Evolutionary conservation across 768 basidiomycete species (phyloP), one percentile per base, ranked within the genome.

Genomic region (Artomyces pyxidatus): DNA sequence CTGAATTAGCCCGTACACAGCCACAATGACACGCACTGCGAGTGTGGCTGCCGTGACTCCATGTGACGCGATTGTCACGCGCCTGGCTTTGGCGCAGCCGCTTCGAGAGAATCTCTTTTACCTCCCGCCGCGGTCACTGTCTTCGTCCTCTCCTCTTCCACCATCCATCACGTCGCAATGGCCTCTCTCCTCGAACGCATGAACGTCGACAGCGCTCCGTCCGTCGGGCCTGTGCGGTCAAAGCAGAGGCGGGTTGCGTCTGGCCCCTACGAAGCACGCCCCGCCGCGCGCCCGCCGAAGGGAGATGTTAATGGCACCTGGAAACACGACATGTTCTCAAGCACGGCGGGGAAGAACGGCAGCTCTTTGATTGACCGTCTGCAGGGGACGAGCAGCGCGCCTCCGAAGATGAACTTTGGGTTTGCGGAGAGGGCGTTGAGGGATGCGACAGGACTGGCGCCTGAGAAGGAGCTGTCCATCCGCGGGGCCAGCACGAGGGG

Each of bases 161-260:
- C 26, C 29, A 30, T 21, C 25, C 19, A 37, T 32, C 29, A 14
- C 27, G 4, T 21, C 17, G 45, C 46, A 21, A 57, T 57, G 56
- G 47, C 53, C 26, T 57, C 56, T 42, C 56, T 57, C 29, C 30
- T 57, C 19, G 53, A 57, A 27, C 56, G 56, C 44, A 57, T 57
- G 56, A 57, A 52, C 28, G 32, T 57, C 10, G 53, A 55, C 22
- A 22, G 45, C 4, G 10, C 39, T 4, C 14, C 48, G 32, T 37
- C 44, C 19, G 45, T 57, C 17, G 56, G 56, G 11, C 56, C 56
- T 17, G 44, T 47, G 19, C 56, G 56, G 27, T 45, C 56, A 29
- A 57, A 51, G 37, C 11, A 47, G 16, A 40, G 50, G 38, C 56
- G 56, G 44, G 38, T 49, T 22, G 44, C 27, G 32, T 48, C 56